Percentiles rank a stretch among this genome's conserved stretches.
Conservation (phyloP, 805 yeast species). For the Isabelozyma heimii region DNA sequence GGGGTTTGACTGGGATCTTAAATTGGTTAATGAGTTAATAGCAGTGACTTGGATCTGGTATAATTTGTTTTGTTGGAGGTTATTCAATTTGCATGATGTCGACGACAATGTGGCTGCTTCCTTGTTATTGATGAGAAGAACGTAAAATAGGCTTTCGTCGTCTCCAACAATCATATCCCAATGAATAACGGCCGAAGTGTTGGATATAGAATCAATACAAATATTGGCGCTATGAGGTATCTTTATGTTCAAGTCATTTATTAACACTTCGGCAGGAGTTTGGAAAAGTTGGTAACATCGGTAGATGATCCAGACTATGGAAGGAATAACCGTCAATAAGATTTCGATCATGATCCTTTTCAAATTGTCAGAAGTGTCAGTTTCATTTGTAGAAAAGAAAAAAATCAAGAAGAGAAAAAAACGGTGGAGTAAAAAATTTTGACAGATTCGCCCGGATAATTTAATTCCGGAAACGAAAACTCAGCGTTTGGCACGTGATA, state of each 20-base stretch:
- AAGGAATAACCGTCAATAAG: conserved; percentile 31
- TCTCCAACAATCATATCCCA: conserved; percentile 45
- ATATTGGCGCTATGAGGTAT: conserved; percentile 56
- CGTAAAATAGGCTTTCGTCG: conserved; percentile 31
- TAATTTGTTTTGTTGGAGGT: conserved; percentile 20
- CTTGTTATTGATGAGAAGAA: conserved; percentile 30
- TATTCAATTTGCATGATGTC: conserved; percentile 32
- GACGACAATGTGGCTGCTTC: conserved; percentile 36
- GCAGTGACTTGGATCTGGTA: conserved; percentile 39
- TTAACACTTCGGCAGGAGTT: conserved; percentile 47
- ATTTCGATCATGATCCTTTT: conserved; percentile 25
- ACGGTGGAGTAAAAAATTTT: not conserved
- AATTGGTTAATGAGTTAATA: conserved; percentile 32
- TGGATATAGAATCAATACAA: conserved; percentile 53
- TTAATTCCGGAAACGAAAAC: not conserved
- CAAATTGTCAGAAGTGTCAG: not conserved
- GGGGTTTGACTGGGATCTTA: conserved; percentile 29
- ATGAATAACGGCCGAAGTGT: conserved; percentile 46
- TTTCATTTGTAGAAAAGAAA: not conserved
- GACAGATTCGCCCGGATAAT: not conserved
- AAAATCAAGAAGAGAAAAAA: not conserved
- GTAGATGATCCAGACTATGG: conserved; percentile 38
- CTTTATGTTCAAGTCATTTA: conserved; percentile 46
- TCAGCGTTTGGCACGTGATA: not conserved
- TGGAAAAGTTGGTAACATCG: conserved; percentile 34